Percentiles rank a stretch among this genome's conserved stretches.
Conservation (phyloP, 2,329 filamentous ascomycete genomes). For the Fusarium pseudoanthophilum region DNA sequence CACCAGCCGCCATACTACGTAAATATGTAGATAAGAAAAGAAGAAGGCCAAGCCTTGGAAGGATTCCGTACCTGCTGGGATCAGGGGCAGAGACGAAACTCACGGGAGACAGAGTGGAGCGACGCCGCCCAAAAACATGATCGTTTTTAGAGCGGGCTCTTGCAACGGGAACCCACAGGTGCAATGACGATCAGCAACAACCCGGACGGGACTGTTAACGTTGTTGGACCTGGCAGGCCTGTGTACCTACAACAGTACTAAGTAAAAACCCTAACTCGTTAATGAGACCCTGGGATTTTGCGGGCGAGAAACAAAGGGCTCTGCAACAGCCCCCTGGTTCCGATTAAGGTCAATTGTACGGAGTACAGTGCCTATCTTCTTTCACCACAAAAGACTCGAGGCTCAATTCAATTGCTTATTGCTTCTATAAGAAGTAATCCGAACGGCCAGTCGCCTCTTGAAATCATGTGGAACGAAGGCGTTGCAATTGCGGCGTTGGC, state of each 20-base stretch:
- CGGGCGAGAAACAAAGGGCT: conserved; percentile 3
- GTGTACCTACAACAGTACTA: background rate
- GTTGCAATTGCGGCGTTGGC: conserved; percentile 28
- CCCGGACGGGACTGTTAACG: conserved; percentile 10
- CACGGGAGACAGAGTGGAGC: conserved; percentile 17
- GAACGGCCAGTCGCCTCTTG: conserved; percentile 14
- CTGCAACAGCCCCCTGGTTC: background rate
- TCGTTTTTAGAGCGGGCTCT: conserved; percentile 28
- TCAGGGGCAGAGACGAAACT: conserved; percentile 37
- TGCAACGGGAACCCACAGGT: conserved; percentile 35
- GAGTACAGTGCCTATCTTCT: background rate
- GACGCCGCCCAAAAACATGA: conserved; percentile 13
- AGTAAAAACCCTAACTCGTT: background rate
- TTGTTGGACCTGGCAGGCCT: background rate
- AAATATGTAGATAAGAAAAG: conserved; percentile 21
- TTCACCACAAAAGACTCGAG: background rate
- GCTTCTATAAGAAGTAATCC: background rate
- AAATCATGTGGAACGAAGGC: conserved; percentile 29
- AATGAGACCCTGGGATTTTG: background rate
- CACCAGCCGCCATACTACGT: background rate
- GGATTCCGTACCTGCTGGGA: conserved; percentile 12
- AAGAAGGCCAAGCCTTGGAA: conserved; percentile 21
- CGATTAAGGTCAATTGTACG: background rate
- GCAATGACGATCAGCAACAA: conserved; percentile 26
- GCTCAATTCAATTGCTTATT: conserved; percentile 4